A percentile compares a stretch with the other conserved stretches of the same genome.
These are phyloP conservation scores for Prillingera fragicola DNA, from an alignment of 1,284 basidiomycete genomes.

Conservation along the genomic window DNA sequence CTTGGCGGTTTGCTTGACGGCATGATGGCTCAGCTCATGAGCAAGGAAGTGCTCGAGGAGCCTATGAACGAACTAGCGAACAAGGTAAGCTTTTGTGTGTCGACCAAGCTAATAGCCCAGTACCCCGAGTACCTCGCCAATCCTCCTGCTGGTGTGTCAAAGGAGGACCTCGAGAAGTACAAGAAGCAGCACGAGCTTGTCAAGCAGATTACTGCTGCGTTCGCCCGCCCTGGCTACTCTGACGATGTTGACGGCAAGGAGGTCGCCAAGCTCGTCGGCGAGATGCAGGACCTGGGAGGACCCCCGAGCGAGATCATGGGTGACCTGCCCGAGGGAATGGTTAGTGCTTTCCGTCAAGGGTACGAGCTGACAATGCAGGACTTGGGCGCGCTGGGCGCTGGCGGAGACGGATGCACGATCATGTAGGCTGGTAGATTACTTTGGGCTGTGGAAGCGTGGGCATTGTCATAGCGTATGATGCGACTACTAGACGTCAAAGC, in stretches of 20 bases:
- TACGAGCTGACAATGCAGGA: conserved; percentile 26
- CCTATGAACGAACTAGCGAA: conserved; percentile 81
- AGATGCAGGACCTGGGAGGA: conserved; percentile 59
- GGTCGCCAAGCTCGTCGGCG: conserved; percentile 29
- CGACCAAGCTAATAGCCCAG: conserved; percentile 48
- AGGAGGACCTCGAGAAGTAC: conserved; percentile 65
- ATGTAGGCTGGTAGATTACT: conserved; percentile 15
- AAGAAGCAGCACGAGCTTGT: conserved; percentile 63
- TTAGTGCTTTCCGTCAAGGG: conserved; percentile 21
- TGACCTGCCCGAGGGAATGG: conserved; percentile 73
- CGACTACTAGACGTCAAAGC: too few species aligned
- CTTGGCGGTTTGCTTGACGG: conserved; percentile 73
- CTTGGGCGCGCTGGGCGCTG: conserved; percentile 34
- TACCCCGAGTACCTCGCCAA: conserved; percentile 72
- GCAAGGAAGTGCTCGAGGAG: conserved; percentile 86
- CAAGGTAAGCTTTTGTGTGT: conserved; percentile 59
- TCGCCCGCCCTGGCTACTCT: conserved; percentile 62
- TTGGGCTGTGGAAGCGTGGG: not conserved
- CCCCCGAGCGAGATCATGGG: conserved; percentile 90
- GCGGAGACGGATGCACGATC: conserved; percentile 40
- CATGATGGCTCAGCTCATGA: conserved; percentile 93
- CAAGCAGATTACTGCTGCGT: conserved; percentile 63
- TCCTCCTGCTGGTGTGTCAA: conserved; percentile 54
- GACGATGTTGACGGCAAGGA: conserved; percentile 56
- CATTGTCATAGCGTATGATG: too few species aligned